phyloP scores from a whole-genome alignment of 2,329 filamentous ascomycete species.

The Ascochyta rabiei region DNA sequence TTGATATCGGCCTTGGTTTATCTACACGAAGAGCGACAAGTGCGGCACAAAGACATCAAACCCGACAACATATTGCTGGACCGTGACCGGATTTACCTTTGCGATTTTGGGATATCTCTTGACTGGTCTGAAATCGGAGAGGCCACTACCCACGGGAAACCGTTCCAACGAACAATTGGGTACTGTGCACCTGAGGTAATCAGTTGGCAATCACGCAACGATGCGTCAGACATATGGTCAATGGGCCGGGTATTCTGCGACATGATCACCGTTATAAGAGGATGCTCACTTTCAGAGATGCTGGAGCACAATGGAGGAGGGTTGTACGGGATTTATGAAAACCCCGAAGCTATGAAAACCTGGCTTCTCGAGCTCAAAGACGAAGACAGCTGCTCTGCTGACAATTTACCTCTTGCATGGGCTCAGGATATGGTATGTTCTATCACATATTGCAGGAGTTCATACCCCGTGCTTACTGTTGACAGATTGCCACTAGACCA shows the following conservation, averaged over 20 bases:
- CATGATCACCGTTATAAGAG: constrained; percentile 1
- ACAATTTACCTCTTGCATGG: too few relatives aligned
- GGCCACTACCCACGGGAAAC: background rate
- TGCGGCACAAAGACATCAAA: constrained; percentile 1
- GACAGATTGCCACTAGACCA: too few relatives aligned
- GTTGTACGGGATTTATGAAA: too few relatives aligned
- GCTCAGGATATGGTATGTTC: too few relatives aligned
- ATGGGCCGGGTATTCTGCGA: constrained; percentile 1
- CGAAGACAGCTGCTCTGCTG: too few relatives aligned
- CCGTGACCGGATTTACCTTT: background rate
- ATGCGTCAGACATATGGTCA: background rate
- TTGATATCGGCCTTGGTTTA: background rate
- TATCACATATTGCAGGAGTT: too few relatives aligned
- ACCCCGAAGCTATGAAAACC: too few relatives aligned
- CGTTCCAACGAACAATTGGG: background rate
- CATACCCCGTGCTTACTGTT: too few relatives aligned
- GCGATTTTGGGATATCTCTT: background rate
- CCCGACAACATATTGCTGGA: background rate
- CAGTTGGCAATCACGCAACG: background rate
- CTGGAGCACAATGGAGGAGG: too few relatives aligned
- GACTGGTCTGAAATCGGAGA: background rate
- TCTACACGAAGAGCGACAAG: background rate
- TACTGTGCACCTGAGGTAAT: background rate
- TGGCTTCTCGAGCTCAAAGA: too few relatives aligned
- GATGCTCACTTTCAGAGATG: too few relatives aligned